Evolutionary conservation across 139 green algal species (phyloP).

Genomic region (Volvox africanus): DNA sequence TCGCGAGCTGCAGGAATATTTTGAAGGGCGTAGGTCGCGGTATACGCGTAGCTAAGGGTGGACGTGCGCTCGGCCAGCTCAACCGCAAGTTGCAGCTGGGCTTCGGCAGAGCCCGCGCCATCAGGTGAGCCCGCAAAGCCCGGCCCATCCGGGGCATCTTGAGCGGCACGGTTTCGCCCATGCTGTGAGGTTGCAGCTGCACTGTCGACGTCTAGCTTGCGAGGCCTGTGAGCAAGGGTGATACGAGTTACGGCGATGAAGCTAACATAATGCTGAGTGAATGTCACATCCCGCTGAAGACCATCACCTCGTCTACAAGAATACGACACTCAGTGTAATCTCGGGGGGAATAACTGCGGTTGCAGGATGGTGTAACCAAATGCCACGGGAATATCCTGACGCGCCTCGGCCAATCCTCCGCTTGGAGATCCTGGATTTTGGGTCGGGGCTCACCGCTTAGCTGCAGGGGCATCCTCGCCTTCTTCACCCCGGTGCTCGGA

Average conservation of each 20-base stretch:
- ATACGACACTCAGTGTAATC: no score
- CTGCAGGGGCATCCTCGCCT: background rate
- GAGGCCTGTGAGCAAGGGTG: background rate
- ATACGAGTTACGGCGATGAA: no score
- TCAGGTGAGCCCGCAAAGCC: background rate
- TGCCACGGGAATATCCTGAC: no score
- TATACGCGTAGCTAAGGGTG: constrained; percentile 21
- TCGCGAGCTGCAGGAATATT: background rate
- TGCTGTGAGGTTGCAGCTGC: background rate
- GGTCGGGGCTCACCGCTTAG: background rate
- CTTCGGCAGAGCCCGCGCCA: background rate
- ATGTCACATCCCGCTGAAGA: no score
- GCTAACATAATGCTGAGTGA: no score
- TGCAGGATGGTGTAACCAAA: no score
- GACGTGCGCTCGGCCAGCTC: constrained; percentile 28
- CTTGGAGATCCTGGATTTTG: no score
- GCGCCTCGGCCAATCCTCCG: no score
- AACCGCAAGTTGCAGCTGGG: constrained; percentile 4
- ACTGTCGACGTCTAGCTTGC: background rate
- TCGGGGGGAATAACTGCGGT: no score
- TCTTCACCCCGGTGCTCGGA: background rate
- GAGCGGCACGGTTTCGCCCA: background rate
- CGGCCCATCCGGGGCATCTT: no score
- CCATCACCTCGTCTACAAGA: no score
- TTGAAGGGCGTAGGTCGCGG: constrained; percentile 6